phyloP scores from a whole-genome alignment of 139 green algal species.

The Chlorella sp. region DNA sequence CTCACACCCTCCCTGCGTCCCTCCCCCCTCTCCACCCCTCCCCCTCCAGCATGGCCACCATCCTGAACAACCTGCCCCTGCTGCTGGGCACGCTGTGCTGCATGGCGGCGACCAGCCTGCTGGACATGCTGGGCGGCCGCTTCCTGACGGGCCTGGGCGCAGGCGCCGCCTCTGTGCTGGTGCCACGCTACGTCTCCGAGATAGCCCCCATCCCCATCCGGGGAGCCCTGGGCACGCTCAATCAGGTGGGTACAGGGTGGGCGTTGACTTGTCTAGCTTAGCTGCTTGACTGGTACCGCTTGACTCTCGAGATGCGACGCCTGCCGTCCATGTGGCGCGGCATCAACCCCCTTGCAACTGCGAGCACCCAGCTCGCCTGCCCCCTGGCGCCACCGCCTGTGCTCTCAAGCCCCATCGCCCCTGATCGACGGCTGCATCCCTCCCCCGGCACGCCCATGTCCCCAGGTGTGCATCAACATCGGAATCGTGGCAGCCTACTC shows the following conservation, averaged over 20 bases:
- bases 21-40: neutral
- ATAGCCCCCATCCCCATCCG: conserved; percentile 62
- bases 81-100: conserved; percentile 41
- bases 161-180: conserved; percentile 59
- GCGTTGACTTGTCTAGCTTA: neutral
- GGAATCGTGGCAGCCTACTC: conserved; percentile 78
- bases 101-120: conserved; percentile 26
- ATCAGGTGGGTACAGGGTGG: conserved; percentile 40
- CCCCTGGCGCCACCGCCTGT: too few relatives aligned
- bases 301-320: neutral
- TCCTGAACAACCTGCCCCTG: conserved; percentile 47
- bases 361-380: neutral
- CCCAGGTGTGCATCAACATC: conserved; percentile 64
- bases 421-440: neutral
- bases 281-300: too few relatives aligned
- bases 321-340: neutral
- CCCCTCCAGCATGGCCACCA: conserved; percentile 28
- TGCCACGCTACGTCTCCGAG: conserved; percentile 77
- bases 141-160: conserved; percentile 55
- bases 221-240: conserved; percentile 64
- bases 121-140: conserved; percentile 46
- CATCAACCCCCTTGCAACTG: neutral
- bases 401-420: neutral
- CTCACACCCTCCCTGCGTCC: neutral
- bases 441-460: neutral